Evolutionary conservation across 1,139 yeast genomes (phyloP), one percentile per base, ranked within the genome.

Genomic region (Geotrichum bryndzae): DNA sequence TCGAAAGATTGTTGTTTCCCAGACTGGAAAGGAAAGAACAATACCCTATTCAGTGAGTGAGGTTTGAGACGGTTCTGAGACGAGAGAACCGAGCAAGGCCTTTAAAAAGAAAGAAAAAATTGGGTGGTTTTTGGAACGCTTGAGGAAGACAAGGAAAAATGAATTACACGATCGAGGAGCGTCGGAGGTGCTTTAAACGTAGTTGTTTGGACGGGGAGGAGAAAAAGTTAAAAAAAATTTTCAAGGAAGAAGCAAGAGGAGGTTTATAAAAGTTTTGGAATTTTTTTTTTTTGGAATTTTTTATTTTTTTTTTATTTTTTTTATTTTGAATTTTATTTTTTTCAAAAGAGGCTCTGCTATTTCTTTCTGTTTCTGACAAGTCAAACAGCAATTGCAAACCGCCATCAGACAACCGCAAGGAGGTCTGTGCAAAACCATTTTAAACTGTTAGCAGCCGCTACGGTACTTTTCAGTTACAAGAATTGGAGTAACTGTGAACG

Each of bases 1-100:
- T 63, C 53, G 61, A 48, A 63, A 60, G 55, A 59, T 63, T 65
- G 66, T 59, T 63, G 58, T 68, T 67, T 67, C 70, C 71, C 61
- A 67, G 69, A 66, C 68, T 64, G 50, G 25, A 54, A 50, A 64
- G 69, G 69, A 68, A 69, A 68, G 65, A 63, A 67, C 70, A 61
- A 67, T 63, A 69, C 70, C 69, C 66, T 63, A 61, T 64, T 61
- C 61, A 59, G 61, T 55, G 53, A 58, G 23, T 22, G 45, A 55
- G 57, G 48, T 51, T 51, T 27, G n/a, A 29, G 46, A 33, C 33
- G 58, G 50, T 50, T 55, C 58, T 31, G 51, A 22, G 8, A 27
- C n/a, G 18, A 54, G 56, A 54, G 45, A 22, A 46, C 35, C 15
- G 18, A 15, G 23, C 18, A 27, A 18, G 10, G 22, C 35, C 31